phyloP scores from a whole-genome alignment of 2,329 filamentous ascomycete species.

The Verticillium albo-atrum region DNA sequence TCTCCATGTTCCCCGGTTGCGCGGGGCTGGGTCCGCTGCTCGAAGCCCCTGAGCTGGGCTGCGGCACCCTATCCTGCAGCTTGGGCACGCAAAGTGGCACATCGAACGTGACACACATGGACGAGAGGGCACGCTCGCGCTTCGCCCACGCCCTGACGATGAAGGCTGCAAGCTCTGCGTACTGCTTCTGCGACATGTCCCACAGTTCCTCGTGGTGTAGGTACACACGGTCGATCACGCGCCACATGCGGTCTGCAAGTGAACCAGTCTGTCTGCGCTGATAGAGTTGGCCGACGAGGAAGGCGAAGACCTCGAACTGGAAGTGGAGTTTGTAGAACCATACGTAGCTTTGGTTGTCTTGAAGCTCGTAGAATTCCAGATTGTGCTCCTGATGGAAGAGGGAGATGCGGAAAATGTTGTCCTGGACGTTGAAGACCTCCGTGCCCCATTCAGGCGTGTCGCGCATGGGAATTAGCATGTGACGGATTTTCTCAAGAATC shows the following conservation, averaged over 20 bases:
- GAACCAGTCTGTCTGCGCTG: constrained; percentile 38
- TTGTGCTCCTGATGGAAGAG: constrained; percentile 44
- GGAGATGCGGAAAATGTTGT: constrained; percentile 53
- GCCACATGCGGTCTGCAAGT: constrained; percentile 52
- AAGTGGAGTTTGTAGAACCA: constrained; percentile 54
- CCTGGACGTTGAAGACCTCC: constrained; percentile 43
- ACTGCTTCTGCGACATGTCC: constrained; percentile 40
- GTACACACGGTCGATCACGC: constrained; percentile 40
- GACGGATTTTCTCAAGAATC: constrained; percentile 43
- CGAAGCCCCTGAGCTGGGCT: constrained; percentile 26
- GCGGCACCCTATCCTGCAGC: constrained; percentile 37
- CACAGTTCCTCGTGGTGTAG: constrained; percentile 44
- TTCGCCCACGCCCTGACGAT: constrained; percentile 48
- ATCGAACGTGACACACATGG: constrained; percentile 31
- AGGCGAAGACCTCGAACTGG: constrained; percentile 51
- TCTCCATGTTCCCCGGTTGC: constrained; percentile 17
- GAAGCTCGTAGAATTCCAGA: constrained; percentile 35
- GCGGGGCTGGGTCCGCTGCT: constrained; percentile 21
- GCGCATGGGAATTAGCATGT: constrained; percentile 41
- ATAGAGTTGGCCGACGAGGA: constrained; percentile 50
- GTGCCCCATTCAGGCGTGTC: constrained; percentile 44
- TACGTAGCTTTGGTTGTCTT: constrained; percentile 42
- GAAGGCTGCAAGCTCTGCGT: constrained; percentile 40
- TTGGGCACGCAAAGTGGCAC: constrained; percentile 41
- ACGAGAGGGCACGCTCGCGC: constrained; percentile 37